phyloP scores from a whole-genome alignment of 208 protist genomes.

The Trypanosoma cruzi region DNA sequence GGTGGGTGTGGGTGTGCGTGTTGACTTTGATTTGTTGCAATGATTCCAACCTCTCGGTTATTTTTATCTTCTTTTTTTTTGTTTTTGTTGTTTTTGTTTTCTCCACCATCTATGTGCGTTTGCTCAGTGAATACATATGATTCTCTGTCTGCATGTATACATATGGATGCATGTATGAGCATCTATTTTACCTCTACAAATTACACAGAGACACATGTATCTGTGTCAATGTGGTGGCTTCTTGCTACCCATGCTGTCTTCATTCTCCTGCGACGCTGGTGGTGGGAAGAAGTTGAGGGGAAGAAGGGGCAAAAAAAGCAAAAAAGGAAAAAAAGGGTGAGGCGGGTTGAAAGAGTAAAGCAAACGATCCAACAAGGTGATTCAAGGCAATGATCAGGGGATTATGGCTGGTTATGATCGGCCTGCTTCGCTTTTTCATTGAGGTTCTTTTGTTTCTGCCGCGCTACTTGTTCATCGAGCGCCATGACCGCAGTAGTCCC shows the following conservation, averaged over 20 bases:
- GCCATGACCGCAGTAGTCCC: constrained; percentile 10
- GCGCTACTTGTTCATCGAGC: constrained; percentile 29
- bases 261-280: not conserved
- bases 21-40: not conserved
- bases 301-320: not conserved
- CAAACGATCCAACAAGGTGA: not conserved
- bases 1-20: not conserved
- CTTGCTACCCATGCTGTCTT: not conserved
- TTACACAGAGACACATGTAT: not conserved
- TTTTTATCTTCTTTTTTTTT: not conserved
- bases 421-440: constrained; percentile 2
- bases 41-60: not conserved
- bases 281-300: not conserved
- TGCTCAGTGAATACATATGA: not conserved
- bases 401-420: constrained; percentile 10
- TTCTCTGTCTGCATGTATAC: not conserved
- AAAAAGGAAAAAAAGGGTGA: not conserved
- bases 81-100: not conserved
- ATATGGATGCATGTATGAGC: too few relatives aligned
- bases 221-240: not conserved
- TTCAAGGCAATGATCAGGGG: not conserved
- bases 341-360: not conserved
- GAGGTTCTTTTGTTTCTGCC: constrained; percentile 22
- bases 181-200: not conserved
- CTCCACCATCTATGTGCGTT: not conserved